Conservation (phyloP, 2,329 filamentous ascomycete species). For the Fusarium caatingaense region DNA sequence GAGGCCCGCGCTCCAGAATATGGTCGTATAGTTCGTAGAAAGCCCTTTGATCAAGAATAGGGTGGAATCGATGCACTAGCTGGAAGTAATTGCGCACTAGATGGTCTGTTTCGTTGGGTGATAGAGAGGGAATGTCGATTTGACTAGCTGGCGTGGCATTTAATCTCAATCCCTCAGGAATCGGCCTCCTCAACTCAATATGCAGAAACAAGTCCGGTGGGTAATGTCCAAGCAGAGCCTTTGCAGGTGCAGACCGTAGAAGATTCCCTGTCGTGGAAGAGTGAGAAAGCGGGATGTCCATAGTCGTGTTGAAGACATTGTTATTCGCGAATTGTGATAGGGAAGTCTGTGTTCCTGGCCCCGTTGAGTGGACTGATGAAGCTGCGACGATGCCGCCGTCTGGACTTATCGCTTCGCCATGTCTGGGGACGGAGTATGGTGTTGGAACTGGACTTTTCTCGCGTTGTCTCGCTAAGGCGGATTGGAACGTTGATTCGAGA, state of each 20-base stretch:
- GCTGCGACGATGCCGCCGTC: constrained; percentile 13
- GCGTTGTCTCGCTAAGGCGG: constrained; percentile 19
- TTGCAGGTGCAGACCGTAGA: constrained; percentile 28
- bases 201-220: constrained; percentile 34
- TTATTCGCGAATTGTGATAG: constrained; percentile 35
- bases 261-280: constrained; percentile 34
- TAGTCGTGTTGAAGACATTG: constrained; percentile 39
- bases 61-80: constrained; percentile 33
- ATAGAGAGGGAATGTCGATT: constrained; percentile 15
- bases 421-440: constrained; percentile 12
- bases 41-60: constrained; percentile 23
- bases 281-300: constrained; percentile 38
- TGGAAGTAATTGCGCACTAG: constrained; percentile 29
- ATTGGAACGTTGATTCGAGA: constrained; percentile 24
- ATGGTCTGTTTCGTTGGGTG: constrained; percentile 20
- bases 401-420: constrained; percentile 21
- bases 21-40: constrained; percentile 23
- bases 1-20: constrained; percentile 1
- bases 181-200: constrained; percentile 28
- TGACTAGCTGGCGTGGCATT: constrained; percentile 25
- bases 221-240: constrained; percentile 23
- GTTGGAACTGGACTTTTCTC: constrained; percentile 18
- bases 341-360: constrained; percentile 20
- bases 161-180: constrained; percentile 18
- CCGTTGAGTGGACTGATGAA: constrained; percentile 24